A percentile compares a stretch with the other conserved stretches of the same genome.
These are phyloP conservation scores for Sechiopsis laciniata DNA, from an alignment of 306 rosid genomes.

Conservation along the genomic window DNA sequence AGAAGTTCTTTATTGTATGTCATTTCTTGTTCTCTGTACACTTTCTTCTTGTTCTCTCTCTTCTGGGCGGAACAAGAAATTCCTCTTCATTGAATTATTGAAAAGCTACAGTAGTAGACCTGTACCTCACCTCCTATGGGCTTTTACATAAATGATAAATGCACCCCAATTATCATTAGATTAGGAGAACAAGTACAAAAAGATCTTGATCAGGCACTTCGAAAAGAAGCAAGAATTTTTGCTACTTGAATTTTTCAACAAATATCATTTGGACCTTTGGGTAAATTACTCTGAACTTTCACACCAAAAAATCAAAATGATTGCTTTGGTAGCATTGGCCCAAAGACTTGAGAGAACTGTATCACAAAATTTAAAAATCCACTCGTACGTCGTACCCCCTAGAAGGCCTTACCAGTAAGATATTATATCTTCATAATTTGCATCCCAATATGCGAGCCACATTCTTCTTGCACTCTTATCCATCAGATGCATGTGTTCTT, in stretches of 20 bases:
- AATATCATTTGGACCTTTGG: background rate
- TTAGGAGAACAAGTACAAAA: background rate
- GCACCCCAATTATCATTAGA: background rate
- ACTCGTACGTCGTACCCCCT: background rate
- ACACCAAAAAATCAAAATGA: background rate
- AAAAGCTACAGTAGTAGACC: background rate
- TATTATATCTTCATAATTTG: background rate
- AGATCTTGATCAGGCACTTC: background rate
- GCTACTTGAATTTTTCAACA: background rate
- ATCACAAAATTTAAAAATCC: background rate
- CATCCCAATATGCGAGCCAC: background rate
- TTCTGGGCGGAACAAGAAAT: background rate
- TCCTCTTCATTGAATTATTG: background rate
- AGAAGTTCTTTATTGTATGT: conserved; percentile 81
- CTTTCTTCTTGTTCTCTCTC: background rate
- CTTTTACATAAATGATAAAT: background rate
- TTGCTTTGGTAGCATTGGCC: conserved; percentile 7
- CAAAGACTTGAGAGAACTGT: background rate
- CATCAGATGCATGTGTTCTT: background rate
- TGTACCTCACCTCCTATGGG: background rate
- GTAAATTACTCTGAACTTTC: background rate
- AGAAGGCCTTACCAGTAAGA: background rate
- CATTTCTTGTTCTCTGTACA: conserved; percentile 9
- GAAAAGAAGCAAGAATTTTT: background rate
- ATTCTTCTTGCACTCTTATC: conserved; percentile 7